Percentiles rank a stretch among this genome's conserved stretches.
phyloP scores from a whole-genome alignment of 306 rosid species.

The Heteromeles arbutifolia region DNA sequence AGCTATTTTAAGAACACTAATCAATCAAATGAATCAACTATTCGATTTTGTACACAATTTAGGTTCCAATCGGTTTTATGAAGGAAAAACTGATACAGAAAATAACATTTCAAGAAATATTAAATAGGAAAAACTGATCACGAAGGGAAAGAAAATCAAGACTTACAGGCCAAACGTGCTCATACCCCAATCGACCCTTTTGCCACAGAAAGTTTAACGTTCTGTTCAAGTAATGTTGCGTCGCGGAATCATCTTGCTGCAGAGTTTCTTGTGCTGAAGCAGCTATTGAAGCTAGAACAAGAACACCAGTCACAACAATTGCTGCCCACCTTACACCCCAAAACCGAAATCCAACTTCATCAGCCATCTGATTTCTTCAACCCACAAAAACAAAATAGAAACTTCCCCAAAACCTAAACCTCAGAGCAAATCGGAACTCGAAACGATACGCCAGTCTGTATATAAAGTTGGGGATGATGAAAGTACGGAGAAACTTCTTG shows the following conservation, averaged over 20 bases:
- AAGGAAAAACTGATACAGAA: background rate
- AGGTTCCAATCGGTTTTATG: background rate
- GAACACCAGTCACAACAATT: conserved; percentile 16
- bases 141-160: background rate
- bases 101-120: conserved; percentile 1
- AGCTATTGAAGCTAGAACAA: conserved; percentile 23
- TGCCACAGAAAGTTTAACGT: conserved; percentile 41
- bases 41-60: background rate
- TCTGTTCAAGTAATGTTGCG: conserved; percentile 16
- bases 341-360: conserved; percentile 19
- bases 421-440: background rate
- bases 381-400: background rate
- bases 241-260: conserved; percentile 19
- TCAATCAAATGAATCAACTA: background rate
- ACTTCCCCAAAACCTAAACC: background rate
- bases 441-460: no score
- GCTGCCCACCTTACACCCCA: conserved; percentile 23
- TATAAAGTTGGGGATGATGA: conserved; percentile 1
- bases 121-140: background rate
- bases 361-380: conserved; percentile 4
- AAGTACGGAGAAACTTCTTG: background rate
- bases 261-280: conserved; percentile 36
- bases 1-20: background rate
- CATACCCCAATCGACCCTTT: conserved; percentile 37
- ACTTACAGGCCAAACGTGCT: conserved; percentile 73